Evolutionary conservation across 2,329 filamentous ascomycete species (phyloP), one percentile per base, ranked within the genome.

Genomic region (Colletotrichum sp.): DNA sequence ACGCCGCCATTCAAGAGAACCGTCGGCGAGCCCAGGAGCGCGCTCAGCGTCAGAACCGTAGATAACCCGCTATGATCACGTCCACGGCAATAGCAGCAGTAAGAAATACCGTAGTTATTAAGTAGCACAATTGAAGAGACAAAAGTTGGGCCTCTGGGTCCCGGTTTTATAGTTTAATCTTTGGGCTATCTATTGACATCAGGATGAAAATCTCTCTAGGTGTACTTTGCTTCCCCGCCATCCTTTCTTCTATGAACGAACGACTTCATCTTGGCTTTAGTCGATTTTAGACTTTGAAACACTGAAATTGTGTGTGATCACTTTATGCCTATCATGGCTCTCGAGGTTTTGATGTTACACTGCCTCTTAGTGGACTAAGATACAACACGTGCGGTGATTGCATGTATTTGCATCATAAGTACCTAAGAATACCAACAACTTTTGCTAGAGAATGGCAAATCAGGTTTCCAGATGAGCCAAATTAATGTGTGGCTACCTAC

Each of bases 111-210:
- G n/a, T 1, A 22, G 44, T 22, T 0, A 52, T 52, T 52, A 12
- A 52, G n/a, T 52, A 48, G 44, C 4, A 48, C 4, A 48, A 6
- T 48, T 11, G 11, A 48, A 48, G 0, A 13, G 0, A 8, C 2
- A 0, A 11, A 22, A 22, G 7, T 22, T 48, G 1, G 2, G 44
- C 1, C 44, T 22, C 44, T 52, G 0, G n/a, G n/a, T 4, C 5
- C n/a, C 44, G n/a, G 11, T 22, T 22, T 22, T 2, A 22, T 52
- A 2, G n/a, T 52, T 52, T 5, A 1, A 13, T 4, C 1, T 22
- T 52, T 22, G 44, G 11, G 1, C n/a, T 52, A 52, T 22, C 44
- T 22, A 48, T 12, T 48, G 9, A 12, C 44, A 22, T 2, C 11
- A 52, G 44, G 44, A 48, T 7, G 1, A 22, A 12, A 48, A 1